Evolutionary conservation across 2,329 filamentous ascomycete genomes (phyloP).

Genomic region (Sodiomyces alkalinus): DNA sequence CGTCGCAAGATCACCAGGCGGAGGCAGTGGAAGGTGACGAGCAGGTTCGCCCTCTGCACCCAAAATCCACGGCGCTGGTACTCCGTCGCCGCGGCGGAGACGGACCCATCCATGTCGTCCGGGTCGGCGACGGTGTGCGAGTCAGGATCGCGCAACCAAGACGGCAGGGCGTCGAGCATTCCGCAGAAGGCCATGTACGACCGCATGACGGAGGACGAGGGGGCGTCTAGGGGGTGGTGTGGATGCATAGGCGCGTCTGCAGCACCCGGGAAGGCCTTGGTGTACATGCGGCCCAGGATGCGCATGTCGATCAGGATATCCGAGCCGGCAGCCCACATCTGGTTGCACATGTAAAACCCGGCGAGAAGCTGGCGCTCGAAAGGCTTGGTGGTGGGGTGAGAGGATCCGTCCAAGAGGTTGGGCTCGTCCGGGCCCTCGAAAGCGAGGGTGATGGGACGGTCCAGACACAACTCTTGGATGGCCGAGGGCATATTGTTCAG

Average conservation of each 20-base stretch:
- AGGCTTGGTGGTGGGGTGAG: no score
- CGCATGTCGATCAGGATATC: conserved; percentile 4
- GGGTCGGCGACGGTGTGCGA: background rate
- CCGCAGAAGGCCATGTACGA: conserved; percentile 11
- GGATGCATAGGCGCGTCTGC: no score
- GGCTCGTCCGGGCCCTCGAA: background rate
- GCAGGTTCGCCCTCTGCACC: conserved; percentile 24
- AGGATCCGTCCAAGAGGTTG: no score
- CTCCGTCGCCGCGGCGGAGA: rapidly evolving
- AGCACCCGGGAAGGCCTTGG: no score
- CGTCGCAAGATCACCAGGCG: conserved; percentile 18
- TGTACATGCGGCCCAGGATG: background rate
- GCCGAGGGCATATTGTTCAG: conserved; percentile 26
- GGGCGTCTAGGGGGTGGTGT: background rate
- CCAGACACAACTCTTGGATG: conserved; percentile 26
- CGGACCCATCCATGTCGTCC: no score
- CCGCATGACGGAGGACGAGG: conserved; percentile 9
- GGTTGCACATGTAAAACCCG: conserved; percentile 1
- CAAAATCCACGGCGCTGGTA: conserved; percentile 9
- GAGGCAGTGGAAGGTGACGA: conserved; percentile 24
- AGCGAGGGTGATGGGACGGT: conserved; percentile 20
- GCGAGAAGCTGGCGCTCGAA: conserved; percentile 2
- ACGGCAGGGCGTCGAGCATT: conserved; percentile 5
- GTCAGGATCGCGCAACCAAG: conserved; percentile 3
- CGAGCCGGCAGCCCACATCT: conserved; percentile 2